phyloP scores from a whole-genome alignment of 345 rosid species.

The Raphanus sativus region DNA sequence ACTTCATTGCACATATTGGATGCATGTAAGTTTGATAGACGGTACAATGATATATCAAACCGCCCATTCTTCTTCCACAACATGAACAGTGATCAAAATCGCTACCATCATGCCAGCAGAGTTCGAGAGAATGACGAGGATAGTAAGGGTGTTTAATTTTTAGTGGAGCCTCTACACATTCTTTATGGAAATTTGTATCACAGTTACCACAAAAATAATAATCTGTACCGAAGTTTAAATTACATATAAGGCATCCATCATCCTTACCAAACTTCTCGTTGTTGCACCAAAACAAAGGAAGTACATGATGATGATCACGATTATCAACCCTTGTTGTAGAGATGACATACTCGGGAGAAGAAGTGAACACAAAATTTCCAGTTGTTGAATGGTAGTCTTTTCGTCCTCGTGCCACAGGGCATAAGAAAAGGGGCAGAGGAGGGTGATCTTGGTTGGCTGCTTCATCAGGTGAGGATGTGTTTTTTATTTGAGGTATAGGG shows the following conservation, averaged over 20 bases:
- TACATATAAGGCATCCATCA: neutral
- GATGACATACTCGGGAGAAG: neutral
- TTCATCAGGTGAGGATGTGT: neutral
- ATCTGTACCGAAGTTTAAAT: neutral
- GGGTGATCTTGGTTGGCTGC: neutral
- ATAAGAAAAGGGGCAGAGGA: neutral
- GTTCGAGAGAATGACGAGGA: neutral
- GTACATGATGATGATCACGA: neutral
- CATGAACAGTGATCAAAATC: neutral
- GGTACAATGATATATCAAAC: neutral
- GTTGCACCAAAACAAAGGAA: conserved; percentile 5
- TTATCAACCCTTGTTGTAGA: neutral
- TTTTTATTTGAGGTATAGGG: neutral
- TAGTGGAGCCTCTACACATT: neutral
- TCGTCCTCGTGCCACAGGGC: neutral
- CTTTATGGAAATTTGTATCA: neutral
- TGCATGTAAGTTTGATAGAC: neutral
- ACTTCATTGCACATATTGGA: neutral
- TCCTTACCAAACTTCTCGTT: neutral
- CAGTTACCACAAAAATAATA: neutral
- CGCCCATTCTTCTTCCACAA: neutral
- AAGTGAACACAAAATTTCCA: no score
- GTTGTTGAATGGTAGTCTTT: neutral
- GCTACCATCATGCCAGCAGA: neutral
- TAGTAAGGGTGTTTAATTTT: conserved; percentile 19